These are phyloP conservation scores for Entonaema liquescens DNA, from an alignment of 495 filamentous ascomycete species.

Conservation along the genomic window DNA sequence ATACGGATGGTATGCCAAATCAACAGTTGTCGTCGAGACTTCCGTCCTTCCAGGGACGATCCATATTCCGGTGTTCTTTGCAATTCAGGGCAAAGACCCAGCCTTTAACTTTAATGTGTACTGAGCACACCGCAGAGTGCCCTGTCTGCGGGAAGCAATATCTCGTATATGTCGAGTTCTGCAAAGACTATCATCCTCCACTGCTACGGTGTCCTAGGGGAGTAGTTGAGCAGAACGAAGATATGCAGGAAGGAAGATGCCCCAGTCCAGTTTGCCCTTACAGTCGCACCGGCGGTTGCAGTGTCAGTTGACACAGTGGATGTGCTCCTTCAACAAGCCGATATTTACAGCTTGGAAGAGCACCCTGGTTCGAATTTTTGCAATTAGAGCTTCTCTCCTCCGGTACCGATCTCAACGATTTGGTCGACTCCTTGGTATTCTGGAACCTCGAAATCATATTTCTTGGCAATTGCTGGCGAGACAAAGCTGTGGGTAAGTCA, in stretches of 20 bases:
- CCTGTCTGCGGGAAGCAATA: slow-evolving; percentile 62
- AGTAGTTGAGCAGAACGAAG: slow-evolving; percentile 44
- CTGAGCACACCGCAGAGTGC: slow-evolving; percentile 57
- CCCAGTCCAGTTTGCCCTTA: slow-evolving; percentile 60
- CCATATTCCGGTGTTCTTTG: slow-evolving; percentile 29
- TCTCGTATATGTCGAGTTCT: slow-evolving; percentile 60
- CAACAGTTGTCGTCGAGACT: slow-evolving; percentile 38
- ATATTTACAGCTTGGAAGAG: slow-evolving; percentile 5
- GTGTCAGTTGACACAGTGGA: slow-evolving; percentile 49
- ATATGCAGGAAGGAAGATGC: slow-evolving; percentile 59
- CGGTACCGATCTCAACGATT: slow-evolving; percentile 75
- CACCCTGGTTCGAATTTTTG: slow-evolving; percentile 4
- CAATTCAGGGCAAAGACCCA: slow-evolving; percentile 33
- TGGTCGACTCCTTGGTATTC: slow-evolving; percentile 90
- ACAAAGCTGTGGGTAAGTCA: slow-evolving; percentile 70
- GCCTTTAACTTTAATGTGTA: slow-evolving; percentile 57
- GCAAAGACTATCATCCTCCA: slow-evolving; percentile 56
- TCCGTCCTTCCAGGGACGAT: slow-evolving; percentile 37
- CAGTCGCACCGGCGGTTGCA: slow-evolving; percentile 57
- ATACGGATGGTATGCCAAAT: slow-evolving; percentile 43
- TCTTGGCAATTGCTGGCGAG: slow-evolving; percentile 77
- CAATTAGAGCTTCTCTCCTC: slow-evolving; percentile 65
- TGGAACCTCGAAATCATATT: slow-evolving; percentile 86
- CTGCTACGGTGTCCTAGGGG: slow-evolving; percentile 53
- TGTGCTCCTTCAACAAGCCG: slow-evolving; percentile 3